Conservation (phyloP, 169 alveolate species). For the Perkinsus chesapeaki region DNA sequence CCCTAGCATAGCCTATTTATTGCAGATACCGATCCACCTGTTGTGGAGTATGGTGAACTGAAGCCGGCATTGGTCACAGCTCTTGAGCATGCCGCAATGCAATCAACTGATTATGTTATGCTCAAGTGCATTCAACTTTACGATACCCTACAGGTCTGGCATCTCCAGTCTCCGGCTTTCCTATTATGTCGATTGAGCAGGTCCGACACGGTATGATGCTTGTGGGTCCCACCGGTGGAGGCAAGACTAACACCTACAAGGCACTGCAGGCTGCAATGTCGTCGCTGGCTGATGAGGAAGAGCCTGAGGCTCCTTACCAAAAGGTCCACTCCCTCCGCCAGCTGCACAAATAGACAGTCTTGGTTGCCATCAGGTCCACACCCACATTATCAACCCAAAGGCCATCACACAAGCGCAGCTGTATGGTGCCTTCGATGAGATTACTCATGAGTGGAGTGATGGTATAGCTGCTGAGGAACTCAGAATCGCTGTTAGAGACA, state of each 20-base stretch:
- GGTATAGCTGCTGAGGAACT: slow-evolving; percentile 70
- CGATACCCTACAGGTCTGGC: slow-evolving; percentile 51
- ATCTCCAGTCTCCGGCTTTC: background rate
- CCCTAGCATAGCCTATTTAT: background rate
- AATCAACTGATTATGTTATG: slow-evolving; percentile 36
- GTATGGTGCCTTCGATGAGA: slow-evolving; percentile 67
- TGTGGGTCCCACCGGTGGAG: slow-evolving; percentile 65
- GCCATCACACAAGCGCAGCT: slow-evolving; percentile 77
- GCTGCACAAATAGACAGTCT: no score
- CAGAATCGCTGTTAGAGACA: slow-evolving; percentile 45
- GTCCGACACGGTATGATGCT: slow-evolving; percentile 70
- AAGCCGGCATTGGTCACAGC: slow-evolving; percentile 18
- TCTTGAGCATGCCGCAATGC: slow-evolving; percentile 16
- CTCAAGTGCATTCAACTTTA: slow-evolving; percentile 54
- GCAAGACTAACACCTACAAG: slow-evolving; percentile 53
- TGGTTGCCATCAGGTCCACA: slow-evolving; percentile 33
- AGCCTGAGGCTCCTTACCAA: slow-evolving; percentile 9
- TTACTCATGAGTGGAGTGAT: slow-evolving; percentile 77
- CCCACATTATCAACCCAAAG: slow-evolving; percentile 68
- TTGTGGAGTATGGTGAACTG: slow-evolving; percentile 39
- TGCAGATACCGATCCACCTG: slow-evolving; percentile 17
- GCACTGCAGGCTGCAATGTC: slow-evolving; percentile 54
- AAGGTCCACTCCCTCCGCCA: no score
- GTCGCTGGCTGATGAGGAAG: slow-evolving; percentile 35
- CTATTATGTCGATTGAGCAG: background rate